phyloP scores from a whole-genome alignment of 106 monocot genomes.

The Dactylorhiza incarnata region DNA sequence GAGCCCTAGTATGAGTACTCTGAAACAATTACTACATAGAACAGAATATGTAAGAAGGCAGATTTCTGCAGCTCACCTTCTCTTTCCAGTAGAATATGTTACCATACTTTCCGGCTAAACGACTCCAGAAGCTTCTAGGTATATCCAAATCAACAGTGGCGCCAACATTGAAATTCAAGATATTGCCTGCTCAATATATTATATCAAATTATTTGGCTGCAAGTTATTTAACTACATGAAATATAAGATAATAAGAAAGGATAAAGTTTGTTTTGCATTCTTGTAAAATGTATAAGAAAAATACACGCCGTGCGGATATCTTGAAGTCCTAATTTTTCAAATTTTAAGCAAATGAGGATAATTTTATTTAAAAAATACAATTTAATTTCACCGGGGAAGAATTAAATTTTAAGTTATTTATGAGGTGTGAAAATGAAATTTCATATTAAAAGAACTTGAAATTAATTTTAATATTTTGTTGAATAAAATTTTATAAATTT shows the following conservation, averaged over 20 bases:
- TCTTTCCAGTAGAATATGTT: slow-evolving; percentile 99
- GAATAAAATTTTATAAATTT: too few species aligned
- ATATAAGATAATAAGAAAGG: neutral
- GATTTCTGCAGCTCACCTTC: slow-evolving; percentile 36
- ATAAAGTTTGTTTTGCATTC: too few species aligned
- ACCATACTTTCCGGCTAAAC: slow-evolving; percentile 80
- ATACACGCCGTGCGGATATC: too few species aligned
- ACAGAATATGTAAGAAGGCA: neutral
- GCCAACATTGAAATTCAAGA: slow-evolving; percentile 84
- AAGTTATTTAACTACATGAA: neutral
- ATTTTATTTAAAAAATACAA: too few species aligned
- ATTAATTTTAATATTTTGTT: too few species aligned
- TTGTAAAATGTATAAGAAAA: too few species aligned
- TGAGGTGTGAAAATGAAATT: too few species aligned
- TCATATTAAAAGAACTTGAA: too few species aligned
- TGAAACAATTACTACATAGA: neutral
- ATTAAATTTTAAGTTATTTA: too few species aligned
- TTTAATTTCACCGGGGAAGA: too few species aligned
- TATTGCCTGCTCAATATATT: slow-evolving; percentile 43
- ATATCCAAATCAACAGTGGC: slow-evolving; percentile 67
- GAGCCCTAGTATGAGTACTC: neutral
- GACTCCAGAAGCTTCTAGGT: slow-evolving; percentile 87
- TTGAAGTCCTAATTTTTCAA: too few species aligned
- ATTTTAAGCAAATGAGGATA: too few species aligned
- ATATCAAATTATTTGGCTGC: neutral